A percentile compares a stretch with the other conserved stretches of the same genome.
These are phyloP conservation scores for Protomyces inouyei DNA, from an alignment of 1,139 yeast genomes.

Conservation along the genomic window DNA sequence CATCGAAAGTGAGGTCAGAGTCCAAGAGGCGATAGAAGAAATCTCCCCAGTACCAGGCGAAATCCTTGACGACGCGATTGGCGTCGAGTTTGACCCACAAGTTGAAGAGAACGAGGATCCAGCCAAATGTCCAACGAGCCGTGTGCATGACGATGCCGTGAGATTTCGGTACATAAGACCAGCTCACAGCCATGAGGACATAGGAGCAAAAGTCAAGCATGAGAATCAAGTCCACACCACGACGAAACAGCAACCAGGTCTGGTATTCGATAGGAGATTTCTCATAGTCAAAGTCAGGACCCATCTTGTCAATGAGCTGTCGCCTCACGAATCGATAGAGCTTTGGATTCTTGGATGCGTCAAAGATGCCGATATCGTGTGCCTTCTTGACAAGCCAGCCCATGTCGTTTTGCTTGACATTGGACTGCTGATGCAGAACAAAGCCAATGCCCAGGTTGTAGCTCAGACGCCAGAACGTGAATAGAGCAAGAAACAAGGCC, in stretches of 20 bases:
- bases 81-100: conserved; percentile 87
- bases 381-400: conserved; percentile 53
- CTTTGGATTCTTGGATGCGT: conserved; percentile 36
- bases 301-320: conserved; percentile 61
- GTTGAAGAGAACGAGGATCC: conserved; percentile 58
- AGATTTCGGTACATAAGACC: conserved; percentile 43
- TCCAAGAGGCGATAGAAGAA: conserved; percentile 73
- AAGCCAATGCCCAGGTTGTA: conserved; percentile 80
- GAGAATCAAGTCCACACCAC: conserved; percentile 72
- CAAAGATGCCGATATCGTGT: conserved; percentile 48
- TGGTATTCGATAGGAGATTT: conserved; percentile 68
- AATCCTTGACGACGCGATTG: conserved; percentile 82
- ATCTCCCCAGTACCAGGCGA: conserved; percentile 96
- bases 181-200: conserved; percentile 61
- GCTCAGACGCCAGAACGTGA: conserved; percentile 69
- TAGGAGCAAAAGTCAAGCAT: conserved; percentile 84
- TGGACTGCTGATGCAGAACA: conserved; percentile 63
- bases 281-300: conserved; percentile 48
- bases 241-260: conserved; percentile 77
- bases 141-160: conserved; percentile 44
- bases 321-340: conserved; percentile 47
- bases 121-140: conserved; percentile 45
- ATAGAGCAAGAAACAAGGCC: conserved; percentile 50
- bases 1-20: conserved; percentile 76
- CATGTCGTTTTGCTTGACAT: conserved; percentile 42